Base-by-base conservation (phyloP, 1,284 basidiomycete genomes). In the Testicularia cyperi region DNA sequence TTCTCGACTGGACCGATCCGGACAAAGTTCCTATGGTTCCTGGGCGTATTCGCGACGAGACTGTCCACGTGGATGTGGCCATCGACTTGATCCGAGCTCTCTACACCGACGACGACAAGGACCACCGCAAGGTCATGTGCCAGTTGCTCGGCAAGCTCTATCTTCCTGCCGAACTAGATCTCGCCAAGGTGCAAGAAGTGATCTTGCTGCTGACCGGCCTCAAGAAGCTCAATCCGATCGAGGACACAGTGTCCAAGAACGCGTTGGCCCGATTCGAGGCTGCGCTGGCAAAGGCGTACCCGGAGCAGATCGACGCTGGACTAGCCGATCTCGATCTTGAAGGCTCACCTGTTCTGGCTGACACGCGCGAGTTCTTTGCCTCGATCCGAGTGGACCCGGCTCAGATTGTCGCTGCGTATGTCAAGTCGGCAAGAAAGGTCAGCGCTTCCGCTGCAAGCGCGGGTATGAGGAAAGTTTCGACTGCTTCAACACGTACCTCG, bases 1-100 rank as follows among this genome's bases (percentile, higher is more conserved):
- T 98, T 62, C 80, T 88, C 3, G 92, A 97, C 70, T 98, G 94
- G 94, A 90, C 88, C 2, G 88, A 96, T 76, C 89, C 92, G 0
- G 81, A 84, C 65, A 92, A 90, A 72, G 83, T 83, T 22, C 82
- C 86, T 81, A 89, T 70, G 72, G 84, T 82, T 44, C 79, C 67
- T 67, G 72, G 52, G 10, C 38, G 34, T 6, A 24, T 42, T 20
- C 54, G 52, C 2, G 82, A 86, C 63, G 77, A 81, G 13, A 66
- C 78, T 7, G 79, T 90, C 3, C 94, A 97, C 70, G 80, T 88
- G 16, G 87, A 92, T 53, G 78, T 96, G 2, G 89, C 86, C 4
- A 78, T 84, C 32, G 85, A 88, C 38, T 82, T 96, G 27, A 78
- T 92, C 34, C 83, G 84, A 67, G 81, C 71, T 18, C 71, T 82